Percentiles rank a stretch among this genome's conserved stretches.
phyloP scores from a whole-genome alignment of 371 early-diverging fungal species.

The Entomophthora muscae region DNA sequence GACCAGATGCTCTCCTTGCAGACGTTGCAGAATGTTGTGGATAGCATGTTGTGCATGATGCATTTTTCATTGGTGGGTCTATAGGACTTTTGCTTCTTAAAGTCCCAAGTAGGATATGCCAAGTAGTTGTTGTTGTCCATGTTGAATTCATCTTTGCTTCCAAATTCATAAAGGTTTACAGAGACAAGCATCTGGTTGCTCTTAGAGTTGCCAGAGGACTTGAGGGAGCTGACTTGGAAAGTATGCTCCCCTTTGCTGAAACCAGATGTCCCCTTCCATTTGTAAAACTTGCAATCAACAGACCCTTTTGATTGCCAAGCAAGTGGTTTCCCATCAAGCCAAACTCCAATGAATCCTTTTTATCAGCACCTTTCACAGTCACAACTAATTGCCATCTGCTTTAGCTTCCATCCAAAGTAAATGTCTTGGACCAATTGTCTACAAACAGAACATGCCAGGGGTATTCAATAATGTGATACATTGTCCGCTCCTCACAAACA shows the following conservation, averaged over 20 bases:
- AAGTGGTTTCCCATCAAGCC: slow-evolving; percentile 24
- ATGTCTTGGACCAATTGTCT: too few species aligned
- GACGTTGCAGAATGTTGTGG: slow-evolving; percentile 23
- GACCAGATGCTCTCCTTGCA: slow-evolving; percentile 38
- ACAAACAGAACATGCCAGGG: slow-evolving; percentile 35
- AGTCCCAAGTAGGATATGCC: too few species aligned
- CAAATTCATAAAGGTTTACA: slow-evolving; percentile 30
- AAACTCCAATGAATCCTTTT: slow-evolving; percentile 16
- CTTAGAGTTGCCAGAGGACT: neutral
- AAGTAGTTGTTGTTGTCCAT: slow-evolving; percentile 21
- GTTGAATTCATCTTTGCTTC: slow-evolving; percentile 20
- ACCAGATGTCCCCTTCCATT: slow-evolving; percentile 17
- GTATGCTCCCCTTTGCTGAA: too few species aligned
- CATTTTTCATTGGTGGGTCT: too few species aligned
- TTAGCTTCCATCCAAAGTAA: slow-evolving; percentile 24
- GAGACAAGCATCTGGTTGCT: slow-evolving; percentile 11
- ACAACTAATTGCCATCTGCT: slow-evolving; percentile 26
- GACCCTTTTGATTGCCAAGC: slow-evolving; percentile 24
- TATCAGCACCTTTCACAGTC: slow-evolving; percentile 28
- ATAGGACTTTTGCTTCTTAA: too few species aligned
- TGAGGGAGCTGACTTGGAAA: slow-evolving; percentile 6
- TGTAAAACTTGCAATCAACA: slow-evolving; percentile 27
- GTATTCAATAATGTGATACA: slow-evolving; percentile 21
- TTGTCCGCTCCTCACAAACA: too few species aligned
- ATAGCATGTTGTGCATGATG: slow-evolving; percentile 38